A percentile compares a stretch with the other conserved stretches of the same genome.
These are phyloP conservation scores for Clonostachys byssicola DNA, from an alignment of 2,329 filamentous ascomycete genomes.

Conservation along the genomic window DNA sequence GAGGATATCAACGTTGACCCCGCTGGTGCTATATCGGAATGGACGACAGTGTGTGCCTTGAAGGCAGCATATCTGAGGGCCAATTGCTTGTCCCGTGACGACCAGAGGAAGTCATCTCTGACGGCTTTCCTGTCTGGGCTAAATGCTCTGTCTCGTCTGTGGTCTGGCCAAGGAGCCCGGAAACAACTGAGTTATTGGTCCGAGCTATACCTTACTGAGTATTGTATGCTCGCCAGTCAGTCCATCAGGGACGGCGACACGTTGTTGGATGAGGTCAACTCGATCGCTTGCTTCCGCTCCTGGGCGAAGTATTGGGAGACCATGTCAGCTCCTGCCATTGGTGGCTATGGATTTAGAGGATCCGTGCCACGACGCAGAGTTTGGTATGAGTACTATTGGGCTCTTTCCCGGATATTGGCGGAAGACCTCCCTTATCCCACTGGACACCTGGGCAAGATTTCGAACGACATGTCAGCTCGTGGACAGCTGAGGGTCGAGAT, in stretches of 20 bases:
- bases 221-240: slow-evolving; percentile 65
- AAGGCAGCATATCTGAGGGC: slow-evolving; percentile 78
- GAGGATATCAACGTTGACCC: slow-evolving; percentile 47
- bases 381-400: slow-evolving; percentile 82
- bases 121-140: slow-evolving; percentile 63
- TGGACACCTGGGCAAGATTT: slow-evolving; percentile 32
- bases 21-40: slow-evolving; percentile 58
- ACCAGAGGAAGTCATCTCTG: slow-evolving; percentile 54
- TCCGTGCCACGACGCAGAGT: slow-evolving; percentile 61
- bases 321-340: slow-evolving; percentile 23
- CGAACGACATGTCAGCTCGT: slow-evolving; percentile 48
- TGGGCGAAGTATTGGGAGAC: slow-evolving; percentile 70
- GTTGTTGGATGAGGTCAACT: slow-evolving; percentile 45
- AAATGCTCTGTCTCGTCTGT: slow-evolving; percentile 54
- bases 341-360: slow-evolving; percentile 55
- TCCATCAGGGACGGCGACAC: slow-evolving; percentile 47
- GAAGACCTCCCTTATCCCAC: slow-evolving; percentile 57
- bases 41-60: slow-evolving; percentile 78
- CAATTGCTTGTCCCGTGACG: slow-evolving; percentile 49
- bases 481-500: slow-evolving; percentile 71
- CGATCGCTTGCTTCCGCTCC: slow-evolving; percentile 54
- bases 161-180: slow-evolving; percentile 44
- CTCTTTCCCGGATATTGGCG: slow-evolving; percentile 73
- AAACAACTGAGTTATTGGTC: slow-evolving; percentile 74
- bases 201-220: slow-evolving; percentile 72